Percentiles rank a stretch among this genome's conserved stretches.
phyloP scores from a whole-genome alignment of 2,329 filamentous ascomycete species.

The Trichoderma gracile region DNA sequence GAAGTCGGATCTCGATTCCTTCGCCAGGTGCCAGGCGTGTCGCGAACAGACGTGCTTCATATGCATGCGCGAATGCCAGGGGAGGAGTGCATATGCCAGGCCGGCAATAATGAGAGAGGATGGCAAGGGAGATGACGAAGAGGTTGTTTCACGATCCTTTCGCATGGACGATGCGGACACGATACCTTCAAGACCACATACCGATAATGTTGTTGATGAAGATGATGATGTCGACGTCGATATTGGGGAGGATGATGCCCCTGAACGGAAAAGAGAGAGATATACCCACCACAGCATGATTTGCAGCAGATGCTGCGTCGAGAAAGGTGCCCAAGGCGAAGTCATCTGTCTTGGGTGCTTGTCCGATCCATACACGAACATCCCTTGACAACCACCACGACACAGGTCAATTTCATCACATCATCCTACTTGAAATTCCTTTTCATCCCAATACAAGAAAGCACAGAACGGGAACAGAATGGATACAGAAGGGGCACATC shows the following conservation, averaged over 20 bases:
- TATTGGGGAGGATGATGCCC: constrained; percentile 21
- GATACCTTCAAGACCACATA: neutral
- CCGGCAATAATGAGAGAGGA: no score
- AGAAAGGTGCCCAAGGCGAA: constrained; percentile 63
- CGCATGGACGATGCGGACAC: constrained; percentile 53
- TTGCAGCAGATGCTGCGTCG: constrained; percentile 69
- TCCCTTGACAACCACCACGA: constrained; percentile 31
- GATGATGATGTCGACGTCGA: constrained; percentile 27
- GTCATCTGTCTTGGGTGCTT: constrained; percentile 67
- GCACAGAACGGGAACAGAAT: neutral
- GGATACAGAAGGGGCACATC: no score
- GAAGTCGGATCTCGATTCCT: constrained; percentile 66
- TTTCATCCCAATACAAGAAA: no score
- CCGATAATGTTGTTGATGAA: constrained; percentile 13
- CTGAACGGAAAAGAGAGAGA: constrained; percentile 27
- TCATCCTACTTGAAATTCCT: no score
- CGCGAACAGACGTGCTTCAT: constrained; percentile 64
- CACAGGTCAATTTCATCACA: no score
- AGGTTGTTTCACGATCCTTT: constrained; percentile 48
- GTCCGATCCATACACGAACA: constrained; percentile 41
- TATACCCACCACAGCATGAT: constrained; percentile 54
- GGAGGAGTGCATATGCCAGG: constrained; percentile 30
- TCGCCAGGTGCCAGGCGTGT: constrained; percentile 64
- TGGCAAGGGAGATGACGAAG: constrained; percentile 34
- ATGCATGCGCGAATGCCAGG: constrained; percentile 65